Evolutionary conservation across 305 asterid genomes (phyloP), one percentile per base, ranked within the genome.

Genomic region (Euphrasia arctica): DNA sequence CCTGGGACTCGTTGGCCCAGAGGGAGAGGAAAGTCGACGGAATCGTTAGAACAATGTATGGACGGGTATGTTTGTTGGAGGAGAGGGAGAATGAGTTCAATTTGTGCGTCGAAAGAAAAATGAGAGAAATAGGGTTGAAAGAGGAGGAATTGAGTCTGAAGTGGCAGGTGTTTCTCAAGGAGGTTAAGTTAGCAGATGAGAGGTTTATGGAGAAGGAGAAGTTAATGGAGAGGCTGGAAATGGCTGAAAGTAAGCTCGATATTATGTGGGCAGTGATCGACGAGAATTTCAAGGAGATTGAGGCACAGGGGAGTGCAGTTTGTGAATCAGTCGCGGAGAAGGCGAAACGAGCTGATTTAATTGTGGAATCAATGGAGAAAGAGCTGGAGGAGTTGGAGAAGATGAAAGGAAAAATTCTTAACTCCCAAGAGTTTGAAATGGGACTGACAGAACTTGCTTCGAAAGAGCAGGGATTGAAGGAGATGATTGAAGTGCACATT

Each of bases 181-280:
- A 77, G 62, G 67, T 72, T 25, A 71, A 51, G 45, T 28, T 63
- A 52, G 78, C 64, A 31, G 74, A 70, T 55, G 78, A 56, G 56
- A 75, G 62, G 60, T 11, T 74, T 41, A 60, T 27, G 4, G 60
- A 70, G 60, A 61, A 66, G 57, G 77, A 72, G 60, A 50, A 49
- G 59, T 34, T 70, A 65, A 69, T 13, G 74, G 36, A 51, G 78
- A 77, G 72, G 41, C 61, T 71, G 42, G 62, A 61, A 22, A 42
- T 31, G 74, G 78, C 70, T 9, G 74, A 70, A 47, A 67, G 29
- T 18, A 71, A 58, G 71, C 62, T 78, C 29, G 78, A 73, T 47
- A 58, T 9, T n/a, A 29, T 69, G 69, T 63, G 62, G 58, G 65
- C 15, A 47, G 25, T 11, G 13, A 65, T 74, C 32, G 75, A 58